Conservation (phyloP, 768 basidiomycete genomes). For the Trametes sanguinea region DNA sequence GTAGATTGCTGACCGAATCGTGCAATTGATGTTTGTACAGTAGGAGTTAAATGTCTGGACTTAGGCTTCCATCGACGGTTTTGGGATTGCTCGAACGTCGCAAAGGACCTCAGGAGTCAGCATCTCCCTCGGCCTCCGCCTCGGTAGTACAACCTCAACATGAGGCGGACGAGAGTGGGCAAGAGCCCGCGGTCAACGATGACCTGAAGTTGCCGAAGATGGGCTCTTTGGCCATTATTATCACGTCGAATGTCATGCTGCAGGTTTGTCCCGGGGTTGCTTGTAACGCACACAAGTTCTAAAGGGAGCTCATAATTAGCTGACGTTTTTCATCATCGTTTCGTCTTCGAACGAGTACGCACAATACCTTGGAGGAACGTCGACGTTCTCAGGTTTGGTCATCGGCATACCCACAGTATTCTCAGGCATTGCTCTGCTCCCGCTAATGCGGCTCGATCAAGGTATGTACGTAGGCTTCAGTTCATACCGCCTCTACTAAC, state of each 20-base stretch:
- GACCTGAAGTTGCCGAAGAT: slow-evolving; percentile 53
- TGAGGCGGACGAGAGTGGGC: slow-evolving; percentile 7
- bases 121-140: background rate
- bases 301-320: slow-evolving; percentile 34
- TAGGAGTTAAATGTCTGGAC: background rate
- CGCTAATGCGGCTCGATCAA: slow-evolving; percentile 55
- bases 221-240: slow-evolving; percentile 47
- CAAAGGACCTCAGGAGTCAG: background rate
- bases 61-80: slow-evolving; percentile 15
- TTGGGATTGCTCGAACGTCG: slow-evolving; percentile 2
- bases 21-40: background rate
- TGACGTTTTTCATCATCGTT: slow-evolving; percentile 70
- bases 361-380: slow-evolving; percentile 59
- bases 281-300: background rate
- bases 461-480: slow-evolving; percentile 37
- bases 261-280: slow-evolving; percentile 39
- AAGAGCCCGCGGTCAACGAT: slow-evolving; percentile 3
- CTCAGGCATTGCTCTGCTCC: slow-evolving; percentile 58
- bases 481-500: too few relatives aligned
- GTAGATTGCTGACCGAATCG: background rate
- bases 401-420: slow-evolving; percentile 70
- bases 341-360: slow-evolving; percentile 68
- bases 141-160: background rate
- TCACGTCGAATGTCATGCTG: slow-evolving; percentile 45
- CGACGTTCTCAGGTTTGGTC: slow-evolving; percentile 69